These are phyloP conservation scores for Cenchrus americanus DNA, from an alignment of 176 grass and related monocot genomes.

Conservation along the genomic window DNA sequence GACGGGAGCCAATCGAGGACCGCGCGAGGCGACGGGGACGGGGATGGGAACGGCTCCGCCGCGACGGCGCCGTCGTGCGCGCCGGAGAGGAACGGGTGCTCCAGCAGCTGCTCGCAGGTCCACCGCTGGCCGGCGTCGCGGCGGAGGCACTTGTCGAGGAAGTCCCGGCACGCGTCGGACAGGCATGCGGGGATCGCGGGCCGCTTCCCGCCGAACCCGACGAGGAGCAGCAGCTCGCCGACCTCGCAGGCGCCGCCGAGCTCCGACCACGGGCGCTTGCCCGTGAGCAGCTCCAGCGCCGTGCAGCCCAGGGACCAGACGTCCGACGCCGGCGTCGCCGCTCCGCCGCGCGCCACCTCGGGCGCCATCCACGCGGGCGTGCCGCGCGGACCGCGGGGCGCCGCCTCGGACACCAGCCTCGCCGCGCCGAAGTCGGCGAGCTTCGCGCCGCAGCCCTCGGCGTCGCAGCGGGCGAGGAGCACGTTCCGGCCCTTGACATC, in stretches of 20 bases:
- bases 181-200: slow-evolving; percentile 56
- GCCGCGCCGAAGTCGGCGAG: slow-evolving; percentile 81
- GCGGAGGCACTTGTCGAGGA: slow-evolving; percentile 83
- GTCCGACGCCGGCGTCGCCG: slow-evolving; percentile 64
- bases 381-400: slow-evolving; percentile 32
- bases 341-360: slow-evolving; percentile 71
- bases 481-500: slow-evolving; percentile 91
- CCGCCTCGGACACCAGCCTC: slow-evolving; percentile 36
- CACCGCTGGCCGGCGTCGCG: slow-evolving; percentile 62
- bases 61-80: background rate
- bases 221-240: slow-evolving; percentile 53
- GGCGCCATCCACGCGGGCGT: slow-evolving; percentile 96
- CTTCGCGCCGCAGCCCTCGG: slow-evolving; percentile 45
- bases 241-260: slow-evolving; percentile 46
- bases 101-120: slow-evolving; percentile 68
- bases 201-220: slow-evolving; percentile 63
- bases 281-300: slow-evolving; percentile 77
- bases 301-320: slow-evolving; percentile 95
- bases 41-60: slow-evolving; percentile 46
- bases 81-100: slow-evolving; percentile 68
- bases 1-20: slow-evolving; percentile 66
- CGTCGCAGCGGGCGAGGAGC: slow-evolving; percentile 43
- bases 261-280: slow-evolving; percentile 70
- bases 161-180: slow-evolving; percentile 63
- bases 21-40: slow-evolving; percentile 57